These are phyloP conservation scores for Monosporascus sp. DNA, from an alignment of 2,329 filamentous ascomycete genomes.

Conservation along the genomic window DNA sequence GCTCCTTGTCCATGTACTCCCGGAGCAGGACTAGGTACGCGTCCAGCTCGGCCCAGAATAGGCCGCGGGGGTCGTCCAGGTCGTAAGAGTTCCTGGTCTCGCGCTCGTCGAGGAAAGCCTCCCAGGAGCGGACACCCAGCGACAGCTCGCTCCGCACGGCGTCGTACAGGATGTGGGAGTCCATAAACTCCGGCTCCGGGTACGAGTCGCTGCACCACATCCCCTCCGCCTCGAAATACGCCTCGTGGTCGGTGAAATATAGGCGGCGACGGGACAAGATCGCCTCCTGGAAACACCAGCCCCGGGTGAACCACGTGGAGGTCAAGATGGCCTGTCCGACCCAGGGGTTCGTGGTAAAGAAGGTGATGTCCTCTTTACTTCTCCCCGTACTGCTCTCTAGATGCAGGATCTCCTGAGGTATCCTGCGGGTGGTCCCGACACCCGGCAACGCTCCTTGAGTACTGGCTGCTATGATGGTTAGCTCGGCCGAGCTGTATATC, in stretches of 20 bases:
- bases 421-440: neutral
- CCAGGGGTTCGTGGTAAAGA: neutral
- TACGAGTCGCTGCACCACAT: conserved; percentile 1
- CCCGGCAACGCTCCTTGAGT: conserved; percentile 2
- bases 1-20: neutral
- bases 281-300: conserved; percentile 9
- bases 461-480: conserved; percentile 7
- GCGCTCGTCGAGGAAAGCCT: neutral
- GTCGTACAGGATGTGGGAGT: neutral
- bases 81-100: neutral
- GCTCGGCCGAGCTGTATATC: conserved; percentile 1
- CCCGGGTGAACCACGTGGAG: conserved; percentile 1
- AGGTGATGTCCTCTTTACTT: neutral
- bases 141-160: neutral
- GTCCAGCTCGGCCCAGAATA: neutral
- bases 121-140: neutral
- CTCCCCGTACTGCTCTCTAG: neutral
- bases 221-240: neutral
- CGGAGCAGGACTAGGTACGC: no score
- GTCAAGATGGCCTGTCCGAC: neutral
- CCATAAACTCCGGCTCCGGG: neutral
- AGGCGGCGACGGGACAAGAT: neutral
- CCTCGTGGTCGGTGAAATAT: conserved; percentile 5
- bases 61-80: neutral
- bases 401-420: neutral